A percentile compares a stretch with the other conserved stretches of the same genome.
These are phyloP conservation scores for Candida michaelii DNA, from an alignment of 805 yeast species.

Conservation along the genomic window DNA sequence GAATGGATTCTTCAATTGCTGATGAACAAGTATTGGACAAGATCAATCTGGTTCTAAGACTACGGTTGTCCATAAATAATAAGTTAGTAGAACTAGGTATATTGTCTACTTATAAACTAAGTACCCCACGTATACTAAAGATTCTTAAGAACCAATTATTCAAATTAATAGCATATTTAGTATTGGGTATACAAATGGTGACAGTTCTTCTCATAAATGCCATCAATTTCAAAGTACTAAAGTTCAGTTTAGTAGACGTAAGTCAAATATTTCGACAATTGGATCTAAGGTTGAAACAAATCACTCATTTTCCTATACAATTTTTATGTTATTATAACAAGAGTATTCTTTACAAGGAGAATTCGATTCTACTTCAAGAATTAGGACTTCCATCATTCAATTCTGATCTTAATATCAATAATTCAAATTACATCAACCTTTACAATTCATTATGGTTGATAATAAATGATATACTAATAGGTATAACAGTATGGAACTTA, in stretches of 20 bases:
- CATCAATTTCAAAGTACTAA: constrained; percentile 27
- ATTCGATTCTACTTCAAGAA: constrained; percentile 44
- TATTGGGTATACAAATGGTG: constrained; percentile 16
- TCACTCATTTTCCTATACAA: constrained; percentile 78
- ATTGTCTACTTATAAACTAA: not conserved
- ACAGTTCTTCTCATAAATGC: constrained; percentile 20
- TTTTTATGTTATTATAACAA: constrained; percentile 56
- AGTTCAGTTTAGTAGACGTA: constrained; percentile 31
- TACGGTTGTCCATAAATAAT: constrained; percentile 12
- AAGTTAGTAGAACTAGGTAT: constrained; percentile 1
- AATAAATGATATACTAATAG: constrained; percentile 76
- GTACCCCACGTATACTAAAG: not conserved
- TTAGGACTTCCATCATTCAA: constrained; percentile 35
- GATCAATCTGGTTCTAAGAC: constrained; percentile 29
- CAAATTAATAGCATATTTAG: not conserved
- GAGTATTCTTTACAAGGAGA: constrained; percentile 35
- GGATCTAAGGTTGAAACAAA: constrained; percentile 72
- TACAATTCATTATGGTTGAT: constrained; percentile 90
- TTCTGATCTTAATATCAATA: constrained; percentile 37
- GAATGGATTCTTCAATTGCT: constrained; percentile 20
- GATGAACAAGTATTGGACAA: constrained; percentile 32
- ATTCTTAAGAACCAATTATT: not conserved
- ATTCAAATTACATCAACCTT: constrained; percentile 65
- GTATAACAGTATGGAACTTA: constrained; percentile 54
- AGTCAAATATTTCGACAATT: constrained; percentile 76